Base-by-base conservation (phyloP, 2,329 filamentous ascomycete species). In the Microsporum ferrugineum region DNA sequence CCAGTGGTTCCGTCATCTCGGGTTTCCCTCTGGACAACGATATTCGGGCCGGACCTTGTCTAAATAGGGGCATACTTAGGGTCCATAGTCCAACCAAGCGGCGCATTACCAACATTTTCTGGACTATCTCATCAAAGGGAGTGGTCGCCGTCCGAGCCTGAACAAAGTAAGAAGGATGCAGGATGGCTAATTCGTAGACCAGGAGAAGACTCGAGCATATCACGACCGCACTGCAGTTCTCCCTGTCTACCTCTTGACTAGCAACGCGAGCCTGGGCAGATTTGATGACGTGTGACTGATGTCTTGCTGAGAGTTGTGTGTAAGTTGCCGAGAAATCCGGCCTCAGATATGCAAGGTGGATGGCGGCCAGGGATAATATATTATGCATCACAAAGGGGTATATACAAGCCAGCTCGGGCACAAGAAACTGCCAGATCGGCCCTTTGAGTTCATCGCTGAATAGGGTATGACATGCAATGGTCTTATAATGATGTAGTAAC, bases 401-500 rank as follows among this genome's bases (percentile, higher is more conserved):
- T 41, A 57, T 53, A 7, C 66, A 36, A 8, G 67, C 67, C 53
- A 65, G 61, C 36, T 65, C 62, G 6, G 65, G 66, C 6, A 69
- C 63, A 7, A 60, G 53, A 14, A n/a, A 60, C 33, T 62, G 65
- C 66, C 68, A 68, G 2, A 66, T 62, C 43, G 60, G 58, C n/a
- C 47, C 31, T 36, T 63, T 66, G 29, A 58, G 47, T 12, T 45
- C 39, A 33, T 64, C 59, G 8, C 62, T 53, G 2, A 67, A 65
- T 3, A 69, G 60, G 1, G 67, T 68, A 51, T 60, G 63, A 49
- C 71, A 71, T 36, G 70, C 72, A 12, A 66, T 62, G 6, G 68
- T 72, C 6, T 71, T 71, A 62, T 73, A 77, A 60, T 71, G 69
- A 62, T 77, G 73, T 58, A 78, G 70, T 23, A 78, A 66, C 62